Conservation (phyloP, 768 basidiomycete genomes). For the Fistulinella prunicolor region DNA sequence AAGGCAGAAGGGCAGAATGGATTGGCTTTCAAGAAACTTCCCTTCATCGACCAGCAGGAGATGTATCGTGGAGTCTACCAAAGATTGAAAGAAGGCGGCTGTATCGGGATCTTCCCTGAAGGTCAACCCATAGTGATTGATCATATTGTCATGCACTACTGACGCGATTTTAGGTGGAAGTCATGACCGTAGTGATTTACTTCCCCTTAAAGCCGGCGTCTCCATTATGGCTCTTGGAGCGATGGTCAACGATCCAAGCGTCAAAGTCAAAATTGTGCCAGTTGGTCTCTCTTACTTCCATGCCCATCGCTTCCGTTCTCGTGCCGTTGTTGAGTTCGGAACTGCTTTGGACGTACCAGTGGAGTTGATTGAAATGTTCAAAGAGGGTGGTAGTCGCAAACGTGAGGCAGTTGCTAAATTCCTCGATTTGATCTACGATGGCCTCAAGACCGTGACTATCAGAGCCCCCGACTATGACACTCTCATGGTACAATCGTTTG, state of each 20-base stretch:
- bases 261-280: conserved; percentile 90
- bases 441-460: conserved; percentile 92
- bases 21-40: conserved; percentile 76
- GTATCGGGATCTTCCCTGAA: conserved; percentile 98
- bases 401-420: conserved; percentile 87
- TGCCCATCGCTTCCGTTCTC: conserved; percentile 85
- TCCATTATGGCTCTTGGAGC: conserved; percentile 98
- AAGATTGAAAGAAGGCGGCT: conserved; percentile 77
- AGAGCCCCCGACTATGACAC: conserved; percentile 97
- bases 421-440: conserved; percentile 88
- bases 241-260: conserved; percentile 85
- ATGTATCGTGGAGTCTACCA: conserved; percentile 96
- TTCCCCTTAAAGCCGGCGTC: conserved; percentile 96
- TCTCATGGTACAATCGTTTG: conserved; percentile 70
- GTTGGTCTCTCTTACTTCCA: conserved; percentile 76
- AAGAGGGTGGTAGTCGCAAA: conserved; percentile 83
- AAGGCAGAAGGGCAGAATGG: conserved; percentile 56
- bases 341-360: conserved; percentile 86
- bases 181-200: conserved; percentile 93
- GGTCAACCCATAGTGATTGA: conserved; percentile 46
- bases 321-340: conserved; percentile 97
- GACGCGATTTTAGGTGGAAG: conserved; percentile 72
- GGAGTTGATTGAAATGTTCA: conserved; percentile 87
- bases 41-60: conserved; percentile 88
- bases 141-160: neutral